These are phyloP conservation scores for Delonix regia DNA, from an alignment of 306 rosid genomes.

Conservation along the genomic window DNA sequence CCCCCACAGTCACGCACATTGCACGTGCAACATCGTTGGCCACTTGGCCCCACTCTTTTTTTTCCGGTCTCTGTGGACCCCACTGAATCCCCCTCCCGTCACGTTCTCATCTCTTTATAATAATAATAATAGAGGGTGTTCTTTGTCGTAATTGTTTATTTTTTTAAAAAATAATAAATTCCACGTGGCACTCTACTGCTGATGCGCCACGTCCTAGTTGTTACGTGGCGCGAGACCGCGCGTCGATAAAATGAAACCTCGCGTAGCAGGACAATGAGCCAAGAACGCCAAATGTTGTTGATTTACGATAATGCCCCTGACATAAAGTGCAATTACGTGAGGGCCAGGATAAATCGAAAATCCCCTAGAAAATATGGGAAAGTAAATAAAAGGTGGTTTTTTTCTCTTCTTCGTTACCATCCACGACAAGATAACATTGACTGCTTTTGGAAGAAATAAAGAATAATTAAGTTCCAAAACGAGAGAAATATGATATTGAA, in stretches of 20 bases:
- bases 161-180: too few species aligned
- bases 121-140: background rate
- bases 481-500: background rate
- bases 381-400: background rate
- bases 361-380: background rate
- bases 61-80: background rate
- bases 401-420: background rate
- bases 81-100: background rate
- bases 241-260: background rate
- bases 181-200: background rate
- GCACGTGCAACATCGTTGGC: background rate
- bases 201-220: background rate
- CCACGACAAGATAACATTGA: background rate
- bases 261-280: background rate
- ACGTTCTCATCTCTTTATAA: background rate
- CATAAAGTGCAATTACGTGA: background rate
- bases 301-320: background rate
- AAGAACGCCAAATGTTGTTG: background rate
- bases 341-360: background rate
- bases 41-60: background rate
- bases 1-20: background rate
- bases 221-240: background rate
- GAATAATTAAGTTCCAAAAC: background rate
- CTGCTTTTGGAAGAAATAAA: background rate
- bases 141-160: background rate